Evolutionary conservation across 306 rosid species (phyloP).

Genomic region (Amphicarpaea edgeworthii): DNA sequence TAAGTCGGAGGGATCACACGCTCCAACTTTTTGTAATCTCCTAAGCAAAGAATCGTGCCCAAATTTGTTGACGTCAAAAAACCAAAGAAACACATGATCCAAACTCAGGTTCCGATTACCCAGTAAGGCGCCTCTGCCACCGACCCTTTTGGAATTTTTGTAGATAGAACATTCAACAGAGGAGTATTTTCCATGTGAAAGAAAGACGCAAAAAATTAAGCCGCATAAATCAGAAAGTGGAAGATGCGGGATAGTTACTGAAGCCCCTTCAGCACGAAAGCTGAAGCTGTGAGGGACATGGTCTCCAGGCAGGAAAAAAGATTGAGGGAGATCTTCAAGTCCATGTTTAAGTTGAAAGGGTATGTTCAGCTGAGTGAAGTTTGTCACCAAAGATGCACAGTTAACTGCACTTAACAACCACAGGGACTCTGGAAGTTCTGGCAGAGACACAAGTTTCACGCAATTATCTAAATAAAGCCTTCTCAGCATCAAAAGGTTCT

Average conservation of each 20-base stretch:
- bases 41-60: background rate
- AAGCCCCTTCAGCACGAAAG: background rate
- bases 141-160: background rate
- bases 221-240: conserved; percentile 11
- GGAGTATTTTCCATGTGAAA: background rate
- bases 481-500: conserved; percentile 2
- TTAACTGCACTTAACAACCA: conserved; percentile 17
- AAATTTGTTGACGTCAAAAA: background rate
- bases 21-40: background rate
- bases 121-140: background rate
- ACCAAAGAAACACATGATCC: conserved; percentile 34
- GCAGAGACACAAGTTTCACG: background rate
- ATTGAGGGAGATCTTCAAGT: conserved; percentile 4
- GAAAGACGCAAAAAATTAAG: conserved; percentile 3
- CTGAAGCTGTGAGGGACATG: background rate
- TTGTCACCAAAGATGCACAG: conserved; percentile 6
- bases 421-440: conserved; percentile 15
- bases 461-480: conserved; percentile 19
- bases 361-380: conserved; percentile 1
- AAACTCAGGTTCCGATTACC: background rate
- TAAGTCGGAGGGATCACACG: background rate
- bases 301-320: conserved; percentile 9
- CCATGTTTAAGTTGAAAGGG: conserved; percentile 1
- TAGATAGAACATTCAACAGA: background rate
- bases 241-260: conserved; percentile 1